Percentiles rank a stretch among this genome's conserved stretches.
Conservation (phyloP, 371 early-diverging fungal species). For the Zychaea mexicana region DNA sequence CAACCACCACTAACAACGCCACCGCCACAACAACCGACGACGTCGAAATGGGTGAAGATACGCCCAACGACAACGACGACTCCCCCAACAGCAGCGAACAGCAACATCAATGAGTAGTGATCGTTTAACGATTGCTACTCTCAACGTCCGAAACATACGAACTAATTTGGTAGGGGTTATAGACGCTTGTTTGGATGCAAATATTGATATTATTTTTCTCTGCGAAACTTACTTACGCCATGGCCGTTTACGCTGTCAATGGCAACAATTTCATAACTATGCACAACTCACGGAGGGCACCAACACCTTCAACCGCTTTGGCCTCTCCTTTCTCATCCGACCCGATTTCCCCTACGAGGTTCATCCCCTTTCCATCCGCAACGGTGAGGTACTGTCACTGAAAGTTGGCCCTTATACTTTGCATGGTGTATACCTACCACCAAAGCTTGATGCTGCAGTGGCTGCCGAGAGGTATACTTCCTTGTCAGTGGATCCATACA, state of each 20-base stretch:
- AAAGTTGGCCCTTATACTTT: conserved; percentile 7
- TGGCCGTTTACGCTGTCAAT: background rate
- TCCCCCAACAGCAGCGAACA: no score
- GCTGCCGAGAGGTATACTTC: no score
- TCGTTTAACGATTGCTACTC: no score
- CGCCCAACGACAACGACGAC: no score
- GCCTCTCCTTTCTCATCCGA: conserved; percentile 2
- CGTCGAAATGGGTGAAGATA: no score
- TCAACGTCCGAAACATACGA: no score
- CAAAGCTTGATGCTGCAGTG: background rate
- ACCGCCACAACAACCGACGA: no score
- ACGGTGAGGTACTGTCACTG: background rate
- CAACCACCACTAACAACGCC: no score
- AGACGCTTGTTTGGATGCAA: background rate
- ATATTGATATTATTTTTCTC: conserved; percentile 10
- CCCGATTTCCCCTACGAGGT: conserved; percentile 9
- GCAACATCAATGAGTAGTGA: no score
- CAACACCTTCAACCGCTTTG: background rate
- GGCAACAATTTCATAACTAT: conserved; percentile 11
- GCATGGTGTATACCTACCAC: conserved; percentile 3
- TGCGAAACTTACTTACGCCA: conserved; percentile 3
- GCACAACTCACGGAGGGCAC: background rate
- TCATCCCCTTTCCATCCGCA: background rate
- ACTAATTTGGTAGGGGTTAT: no score
- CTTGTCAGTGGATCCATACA: background rate